Evolutionary conservation across 495 filamentous ascomycete genomes (phyloP), one percentile per base, ranked within the genome.

Genomic region (Penicillium cataractarum): DNA sequence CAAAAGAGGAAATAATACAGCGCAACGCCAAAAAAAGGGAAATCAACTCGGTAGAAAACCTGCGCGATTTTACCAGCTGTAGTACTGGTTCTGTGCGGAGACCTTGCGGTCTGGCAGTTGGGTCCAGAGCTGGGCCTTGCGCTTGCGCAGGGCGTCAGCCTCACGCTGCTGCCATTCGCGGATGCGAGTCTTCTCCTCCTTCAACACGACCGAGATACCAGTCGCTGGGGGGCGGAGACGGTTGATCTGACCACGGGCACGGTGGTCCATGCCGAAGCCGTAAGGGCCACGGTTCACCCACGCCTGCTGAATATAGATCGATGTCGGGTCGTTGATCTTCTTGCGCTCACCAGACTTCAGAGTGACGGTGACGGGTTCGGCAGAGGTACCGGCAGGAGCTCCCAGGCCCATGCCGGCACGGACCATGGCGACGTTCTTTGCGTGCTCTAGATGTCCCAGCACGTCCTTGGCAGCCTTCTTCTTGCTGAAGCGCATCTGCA

Each of bases 401-500:
- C 65, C 71, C n/a, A 96, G 76, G 12, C 92, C 93, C 95, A 99
- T 98, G 44, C 90, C 91, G 53, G 85, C 81, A 70, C 80, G 82
- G 53, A 90, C 89, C 60, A 96, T 78, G 52, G 95, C 95, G 66
- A 84, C 74, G 70, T 94, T 88, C 61, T 87, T 84, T 7, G 95
- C 93, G 55, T 87, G 76, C 72, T 92, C 82, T 19, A 99, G 80
- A 75, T 95, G 90, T 65, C 82, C 84, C 58, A 83, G 72, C 15
- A 97, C 90, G 68, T 96, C 91, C 70, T 83, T 81, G 12, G 95
- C 92, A 52, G 87, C 91, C 82, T 92, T 93, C 86, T 99, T 99
- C 84, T 91, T 90, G 75, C 87, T 92, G 77, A 93, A 97, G 37
- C 88, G 86, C 94, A 99, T 97, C 83, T 99, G 95, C 64, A 89